Evolutionary conservation across 805 yeast species (phyloP).

Genomic region (Candida sphagnicola): DNA sequence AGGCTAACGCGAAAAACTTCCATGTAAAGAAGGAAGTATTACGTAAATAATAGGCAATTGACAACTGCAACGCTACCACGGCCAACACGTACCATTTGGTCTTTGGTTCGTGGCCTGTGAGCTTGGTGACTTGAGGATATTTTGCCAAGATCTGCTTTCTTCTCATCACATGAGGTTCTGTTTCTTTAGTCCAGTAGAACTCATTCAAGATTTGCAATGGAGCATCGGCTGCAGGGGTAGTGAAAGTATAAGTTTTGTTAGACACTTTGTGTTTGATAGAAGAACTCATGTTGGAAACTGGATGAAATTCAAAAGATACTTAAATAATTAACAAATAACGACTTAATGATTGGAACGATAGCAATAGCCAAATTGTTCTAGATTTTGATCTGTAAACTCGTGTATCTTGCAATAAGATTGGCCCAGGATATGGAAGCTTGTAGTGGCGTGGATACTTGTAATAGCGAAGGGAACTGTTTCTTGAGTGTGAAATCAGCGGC

Average conservation of each 20-base stretch:
- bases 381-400: too few relatives aligned
- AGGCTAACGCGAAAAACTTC: conserved; percentile 61
- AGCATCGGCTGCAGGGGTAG: conserved; percentile 39
- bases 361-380: too few relatives aligned
- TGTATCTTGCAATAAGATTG: too few relatives aligned
- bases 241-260: conserved; percentile 25
- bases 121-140: conserved; percentile 74
- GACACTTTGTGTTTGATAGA: conserved; percentile 24
- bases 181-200: conserved; percentile 79
- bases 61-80: conserved; percentile 67
- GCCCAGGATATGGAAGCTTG: too few relatives aligned
- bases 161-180: conserved; percentile 76
- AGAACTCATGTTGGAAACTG: conserved; percentile 13
- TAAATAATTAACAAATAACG: too few relatives aligned
- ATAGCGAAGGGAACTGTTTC: too few relatives aligned
- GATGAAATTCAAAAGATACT: too few relatives aligned
- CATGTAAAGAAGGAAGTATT: conserved; percentile 48
- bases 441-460: too few relatives aligned
- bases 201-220: conserved; percentile 47
- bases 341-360: too few relatives aligned
- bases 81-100: conserved; percentile 71
- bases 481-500: too few relatives aligned
- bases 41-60: conserved; percentile 58
- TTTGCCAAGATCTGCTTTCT: conserved; percentile 69
- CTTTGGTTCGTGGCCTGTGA: conserved; percentile 81